Conservation (phyloP, 78 protist genomes). For the Creolimax fragrantissima region DNA sequence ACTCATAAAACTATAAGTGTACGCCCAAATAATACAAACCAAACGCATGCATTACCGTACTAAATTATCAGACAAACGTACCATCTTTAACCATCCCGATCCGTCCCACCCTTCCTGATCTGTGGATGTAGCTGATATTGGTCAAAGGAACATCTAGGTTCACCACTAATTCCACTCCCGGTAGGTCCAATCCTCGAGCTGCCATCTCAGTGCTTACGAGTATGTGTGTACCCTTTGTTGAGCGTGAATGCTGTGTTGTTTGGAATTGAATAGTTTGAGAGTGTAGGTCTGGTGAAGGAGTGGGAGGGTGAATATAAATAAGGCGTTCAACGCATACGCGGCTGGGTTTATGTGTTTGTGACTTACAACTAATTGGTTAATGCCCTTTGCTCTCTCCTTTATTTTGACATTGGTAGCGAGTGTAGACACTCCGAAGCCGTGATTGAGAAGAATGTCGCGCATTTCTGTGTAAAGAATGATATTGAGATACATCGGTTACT, state of each 20-base stretch:
- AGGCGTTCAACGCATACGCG: too few species aligned
- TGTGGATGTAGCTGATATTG: background rate
- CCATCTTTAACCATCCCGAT: background rate
- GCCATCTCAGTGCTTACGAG: conserved; percentile 8
- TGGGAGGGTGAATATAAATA: background rate
- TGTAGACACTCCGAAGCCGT: background rate
- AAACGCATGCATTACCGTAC: too few species aligned
- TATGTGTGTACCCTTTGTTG: background rate
- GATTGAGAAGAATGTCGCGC: background rate
- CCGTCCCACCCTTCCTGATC: conserved; percentile 2
- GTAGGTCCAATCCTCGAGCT: background rate
- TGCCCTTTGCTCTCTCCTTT: background rate
- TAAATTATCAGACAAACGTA: too few species aligned
- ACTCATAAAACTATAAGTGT: too few species aligned
- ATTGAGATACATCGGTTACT: too few species aligned
- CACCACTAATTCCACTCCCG: background rate
- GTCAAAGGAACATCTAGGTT: background rate
- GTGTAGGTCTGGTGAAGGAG: background rate
- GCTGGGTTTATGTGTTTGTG: too few species aligned
- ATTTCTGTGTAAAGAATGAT: too few species aligned
- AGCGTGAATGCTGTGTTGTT: background rate
- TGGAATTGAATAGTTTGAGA: background rate
- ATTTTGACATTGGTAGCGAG: background rate
- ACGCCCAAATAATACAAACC: too few species aligned
- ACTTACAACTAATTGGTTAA: background rate